A percentile compares a stretch with the other conserved stretches of the same genome.
phyloP scores from a whole-genome alignment of 176 grass and related monocot species.

The Ampelocalamus luodianensis region DNA sequence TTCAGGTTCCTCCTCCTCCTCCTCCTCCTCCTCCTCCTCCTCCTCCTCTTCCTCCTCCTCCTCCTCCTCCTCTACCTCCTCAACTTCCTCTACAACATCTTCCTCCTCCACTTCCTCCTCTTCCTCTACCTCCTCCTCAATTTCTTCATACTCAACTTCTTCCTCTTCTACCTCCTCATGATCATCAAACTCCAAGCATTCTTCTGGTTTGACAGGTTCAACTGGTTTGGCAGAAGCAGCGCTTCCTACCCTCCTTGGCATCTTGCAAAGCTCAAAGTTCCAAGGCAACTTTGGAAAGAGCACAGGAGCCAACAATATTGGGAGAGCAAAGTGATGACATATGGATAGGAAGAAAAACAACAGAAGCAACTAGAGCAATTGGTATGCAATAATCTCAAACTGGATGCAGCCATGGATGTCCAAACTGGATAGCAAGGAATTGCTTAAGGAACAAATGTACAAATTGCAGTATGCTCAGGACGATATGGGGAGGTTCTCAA shows the following conservation, averaged over 20 bases:
- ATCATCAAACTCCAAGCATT: constrained; percentile 56
- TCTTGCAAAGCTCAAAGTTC: constrained; percentile 67
- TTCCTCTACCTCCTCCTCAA: constrained; percentile 66
- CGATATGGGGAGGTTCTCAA: constrained; percentile 26
- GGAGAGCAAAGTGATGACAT: constrained; percentile 58
- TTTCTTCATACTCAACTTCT: constrained; percentile 69
- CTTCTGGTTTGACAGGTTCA: constrained; percentile 43
- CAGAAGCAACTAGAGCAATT: constrained; percentile 52
- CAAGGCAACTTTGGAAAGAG: constrained; percentile 70
- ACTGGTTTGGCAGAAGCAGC: constrained; percentile 45
- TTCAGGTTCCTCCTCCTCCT: constrained; percentile 54
- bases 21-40: constrained; percentile 48
- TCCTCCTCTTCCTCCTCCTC: constrained; percentile 55
- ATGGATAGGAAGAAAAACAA: constrained; percentile 64
- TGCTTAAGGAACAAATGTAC: constrained; percentile 29
- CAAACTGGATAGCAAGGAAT: constrained; percentile 43
- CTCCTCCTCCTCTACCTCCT: constrained; percentile 51
- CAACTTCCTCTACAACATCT: constrained; percentile 53
- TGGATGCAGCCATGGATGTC: constrained; percentile 55
- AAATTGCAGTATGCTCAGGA: constrained; percentile 28
- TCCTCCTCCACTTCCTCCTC: constrained; percentile 62
- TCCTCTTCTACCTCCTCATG: constrained; percentile 66
- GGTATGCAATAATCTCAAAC: constrained; percentile 51
- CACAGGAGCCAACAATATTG: constrained; percentile 58
- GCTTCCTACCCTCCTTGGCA: constrained; percentile 65